A percentile compares a stretch with the other conserved stretches of the same genome.
Evolutionary conservation across 176 grass and related monocot genomes (phyloP).

Genomic region (Aegilops sharonensis): DNA sequence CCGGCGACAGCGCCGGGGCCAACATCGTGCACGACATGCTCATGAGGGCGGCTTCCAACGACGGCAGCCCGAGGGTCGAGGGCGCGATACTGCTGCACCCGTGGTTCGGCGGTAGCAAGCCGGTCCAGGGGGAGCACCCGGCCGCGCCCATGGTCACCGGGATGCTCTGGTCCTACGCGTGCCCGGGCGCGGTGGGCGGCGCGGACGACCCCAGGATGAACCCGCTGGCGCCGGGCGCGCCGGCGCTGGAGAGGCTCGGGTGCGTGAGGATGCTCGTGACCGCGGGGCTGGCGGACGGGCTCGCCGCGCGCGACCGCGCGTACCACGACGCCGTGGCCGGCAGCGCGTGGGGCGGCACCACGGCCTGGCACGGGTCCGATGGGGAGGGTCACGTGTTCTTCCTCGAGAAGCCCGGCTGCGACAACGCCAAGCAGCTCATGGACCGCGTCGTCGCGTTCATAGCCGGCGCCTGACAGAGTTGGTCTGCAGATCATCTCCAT

Average conservation of each 20-base stretch:
- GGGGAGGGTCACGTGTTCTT: conserved; percentile 55
- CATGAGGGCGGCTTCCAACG: background rate
- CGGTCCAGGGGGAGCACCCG: conserved; percentile 25
- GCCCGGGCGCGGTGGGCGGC: conserved; percentile 36
- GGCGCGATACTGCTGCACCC: conserved; percentile 54
- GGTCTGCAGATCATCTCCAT: background rate
- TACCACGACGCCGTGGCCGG: conserved; percentile 38
- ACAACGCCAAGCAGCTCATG: conserved; percentile 30
- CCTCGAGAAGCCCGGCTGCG: conserved; percentile 31
- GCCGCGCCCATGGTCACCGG: background rate
- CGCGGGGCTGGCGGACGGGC: conserved; percentile 31
- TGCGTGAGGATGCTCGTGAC: conserved; percentile 47
- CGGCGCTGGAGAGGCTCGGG: conserved; percentile 26
- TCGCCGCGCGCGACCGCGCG: conserved; percentile 25
- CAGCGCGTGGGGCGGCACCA: conserved; percentile 49
- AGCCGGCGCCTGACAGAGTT: background rate
- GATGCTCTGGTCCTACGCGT: conserved; percentile 52
- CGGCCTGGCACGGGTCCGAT: conserved; percentile 39
- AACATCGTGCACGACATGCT: conserved; percentile 64
- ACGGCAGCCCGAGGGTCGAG: background rate
- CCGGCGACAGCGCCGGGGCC: conserved; percentile 63
- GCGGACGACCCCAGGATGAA: conserved; percentile 50
- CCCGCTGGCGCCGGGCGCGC: conserved; percentile 33
- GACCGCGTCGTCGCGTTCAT: conserved; percentile 32
- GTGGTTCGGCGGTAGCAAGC: conserved; percentile 36